Evolutionary conservation across 805 yeast species (phyloP).

Genomic region (Saccharomycopsis fibuligera): DNA sequence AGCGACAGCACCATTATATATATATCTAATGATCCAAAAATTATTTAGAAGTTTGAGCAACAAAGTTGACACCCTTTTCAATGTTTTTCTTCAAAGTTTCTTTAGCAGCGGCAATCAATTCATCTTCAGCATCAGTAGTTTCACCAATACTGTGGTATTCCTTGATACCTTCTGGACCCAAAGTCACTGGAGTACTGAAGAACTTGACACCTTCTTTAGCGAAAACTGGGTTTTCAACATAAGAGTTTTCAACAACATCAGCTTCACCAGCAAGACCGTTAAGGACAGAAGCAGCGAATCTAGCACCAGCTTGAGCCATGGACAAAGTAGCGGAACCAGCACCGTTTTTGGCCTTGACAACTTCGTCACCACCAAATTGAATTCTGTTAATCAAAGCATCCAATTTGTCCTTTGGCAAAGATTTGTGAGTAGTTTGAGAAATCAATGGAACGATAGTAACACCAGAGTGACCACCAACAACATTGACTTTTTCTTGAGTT

Average conservation of each 20-base stretch:
- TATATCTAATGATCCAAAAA: too few relatives aligned
- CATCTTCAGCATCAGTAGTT: constrained; percentile 73
- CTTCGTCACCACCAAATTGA: constrained; percentile 87
- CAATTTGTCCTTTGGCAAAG: constrained; percentile 36
- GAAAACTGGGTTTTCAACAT: constrained; percentile 76
- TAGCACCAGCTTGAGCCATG: constrained; percentile 82
- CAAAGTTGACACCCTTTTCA: constrained; percentile 88
- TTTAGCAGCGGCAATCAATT: constrained; percentile 73
- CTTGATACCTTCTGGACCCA: constrained; percentile 87
- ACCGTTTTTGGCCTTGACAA: constrained; percentile 78
- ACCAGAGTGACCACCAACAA: constrained; percentile 86
- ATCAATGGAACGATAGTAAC: constrained; percentile 73
- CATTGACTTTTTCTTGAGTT: constrained; percentile 54
- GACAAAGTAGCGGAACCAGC: constrained; percentile 81
- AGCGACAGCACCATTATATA: too few relatives aligned
- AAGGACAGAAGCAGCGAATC: constrained; percentile 62
- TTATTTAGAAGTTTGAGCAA: constrained; percentile 28
- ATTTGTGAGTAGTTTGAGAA: constrained; percentile 50
- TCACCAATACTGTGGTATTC: constrained; percentile 73
- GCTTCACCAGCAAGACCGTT: constrained; percentile 42
- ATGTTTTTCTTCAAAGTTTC: constrained; percentile 88
- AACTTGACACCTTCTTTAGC: constrained; percentile 88
- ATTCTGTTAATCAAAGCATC: constrained; percentile 68
- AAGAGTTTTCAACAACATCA: constrained; percentile 62
- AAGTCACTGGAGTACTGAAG: constrained; percentile 91